A percentile compares a stretch with the other conserved stretches of the same genome.
Evolutionary conservation across 2,329 filamentous ascomycete species (phyloP).

Genomic region (Lecanoromycetidae sp.): DNA sequence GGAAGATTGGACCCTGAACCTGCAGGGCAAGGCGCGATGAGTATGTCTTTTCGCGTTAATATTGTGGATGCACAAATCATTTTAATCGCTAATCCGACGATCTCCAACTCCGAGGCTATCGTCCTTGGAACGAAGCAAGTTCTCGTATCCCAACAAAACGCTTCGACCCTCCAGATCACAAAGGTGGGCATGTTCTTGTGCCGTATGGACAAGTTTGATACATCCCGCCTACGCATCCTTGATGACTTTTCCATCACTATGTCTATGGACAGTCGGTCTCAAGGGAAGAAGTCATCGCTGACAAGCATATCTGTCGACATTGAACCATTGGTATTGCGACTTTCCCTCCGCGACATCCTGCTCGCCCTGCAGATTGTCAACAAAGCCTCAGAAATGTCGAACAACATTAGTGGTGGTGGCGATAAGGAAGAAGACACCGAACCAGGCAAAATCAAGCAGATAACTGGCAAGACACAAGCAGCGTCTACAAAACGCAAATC

Average conservation of each 20-base stretch:
- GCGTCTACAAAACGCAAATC: slow-evolving; percentile 38
- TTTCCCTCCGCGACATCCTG: slow-evolving; percentile 89
- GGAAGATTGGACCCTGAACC: slow-evolving; percentile 47
- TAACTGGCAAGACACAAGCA: slow-evolving; percentile 25
- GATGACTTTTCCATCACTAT: slow-evolving; percentile 92
- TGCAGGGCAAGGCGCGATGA: slow-evolving; percentile 45
- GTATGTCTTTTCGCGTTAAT: slow-evolving; percentile 78
- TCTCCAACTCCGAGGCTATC: slow-evolving; percentile 83
- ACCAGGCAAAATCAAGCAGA: slow-evolving; percentile 38
- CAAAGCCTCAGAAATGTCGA: slow-evolving; percentile 78
- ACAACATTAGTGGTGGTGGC: slow-evolving; percentile 26
- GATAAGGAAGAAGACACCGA: slow-evolving; percentile 41
- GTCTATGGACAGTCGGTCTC: slow-evolving; percentile 63
- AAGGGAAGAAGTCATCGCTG: slow-evolving; percentile 46
- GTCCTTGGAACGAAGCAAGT: slow-evolving; percentile 91
- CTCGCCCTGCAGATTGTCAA: slow-evolving; percentile 85
- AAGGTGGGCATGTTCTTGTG: slow-evolving; percentile 97
- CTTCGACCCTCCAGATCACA: slow-evolving; percentile 82
- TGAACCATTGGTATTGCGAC: slow-evolving; percentile 76
- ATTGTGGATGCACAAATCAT: slow-evolving; percentile 94
- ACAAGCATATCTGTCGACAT: slow-evolving; percentile 78
- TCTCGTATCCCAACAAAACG: slow-evolving; percentile 83
- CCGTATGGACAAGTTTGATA: slow-evolving; percentile 95
- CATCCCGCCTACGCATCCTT: slow-evolving; percentile 75
- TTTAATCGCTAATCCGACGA: slow-evolving; percentile 85